Percentiles rank a stretch among this genome's conserved stretches.
Evolutionary conservation across 768 basidiomycete genomes (phyloP).

Genomic region (Dioszegia crocea): DNA sequence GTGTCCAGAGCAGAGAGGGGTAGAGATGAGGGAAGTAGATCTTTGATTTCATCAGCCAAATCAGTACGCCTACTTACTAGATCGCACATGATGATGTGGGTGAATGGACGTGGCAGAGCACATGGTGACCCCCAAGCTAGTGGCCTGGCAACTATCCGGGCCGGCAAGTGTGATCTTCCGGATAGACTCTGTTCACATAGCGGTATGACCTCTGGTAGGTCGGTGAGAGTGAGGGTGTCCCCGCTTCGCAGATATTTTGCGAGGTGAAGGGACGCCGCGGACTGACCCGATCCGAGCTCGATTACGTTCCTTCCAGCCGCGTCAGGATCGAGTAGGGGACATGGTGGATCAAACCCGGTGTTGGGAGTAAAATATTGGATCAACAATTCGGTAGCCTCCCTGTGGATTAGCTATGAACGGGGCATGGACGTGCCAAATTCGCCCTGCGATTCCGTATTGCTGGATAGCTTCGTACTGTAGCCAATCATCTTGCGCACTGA

Average conservation of each 20-base stretch:
- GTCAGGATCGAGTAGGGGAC: conserved; percentile 49
- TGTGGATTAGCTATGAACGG: conserved; percentile 41
- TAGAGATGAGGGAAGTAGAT: conserved; percentile 82
- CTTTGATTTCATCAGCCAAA: conserved; percentile 50
- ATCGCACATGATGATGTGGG: conserved; percentile 78
- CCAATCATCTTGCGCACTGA: conserved; percentile 7
- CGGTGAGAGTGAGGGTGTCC: conserved; percentile 58
- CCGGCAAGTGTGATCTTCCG: conserved; percentile 6
- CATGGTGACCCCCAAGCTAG: conserved; percentile 69
- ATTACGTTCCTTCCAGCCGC: conserved; percentile 51
- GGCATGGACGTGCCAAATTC: conserved; percentile 64
- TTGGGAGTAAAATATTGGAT: conserved; percentile 56
- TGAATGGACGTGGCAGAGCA: conserved; percentile 35
- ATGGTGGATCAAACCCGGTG: conserved; percentile 57
- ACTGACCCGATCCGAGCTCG: conserved; percentile 72
- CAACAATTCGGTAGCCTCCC: conserved; percentile 71
- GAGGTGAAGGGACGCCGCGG: conserved; percentile 57
- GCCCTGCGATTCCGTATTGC: conserved; percentile 74
- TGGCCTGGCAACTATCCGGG: conserved; percentile 55
- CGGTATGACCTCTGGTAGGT: conserved; percentile 68
- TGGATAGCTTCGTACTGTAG: conserved; percentile 58
- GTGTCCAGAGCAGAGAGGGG: conserved; percentile 67
- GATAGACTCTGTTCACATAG: conserved; percentile 54
- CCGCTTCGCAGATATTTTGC: conserved; percentile 53
- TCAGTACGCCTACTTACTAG: conserved; percentile 56